Base-by-base conservation (phyloP, 2,329 filamentous ascomycete species). In the Talaromyces albobiverticillius region DNA sequence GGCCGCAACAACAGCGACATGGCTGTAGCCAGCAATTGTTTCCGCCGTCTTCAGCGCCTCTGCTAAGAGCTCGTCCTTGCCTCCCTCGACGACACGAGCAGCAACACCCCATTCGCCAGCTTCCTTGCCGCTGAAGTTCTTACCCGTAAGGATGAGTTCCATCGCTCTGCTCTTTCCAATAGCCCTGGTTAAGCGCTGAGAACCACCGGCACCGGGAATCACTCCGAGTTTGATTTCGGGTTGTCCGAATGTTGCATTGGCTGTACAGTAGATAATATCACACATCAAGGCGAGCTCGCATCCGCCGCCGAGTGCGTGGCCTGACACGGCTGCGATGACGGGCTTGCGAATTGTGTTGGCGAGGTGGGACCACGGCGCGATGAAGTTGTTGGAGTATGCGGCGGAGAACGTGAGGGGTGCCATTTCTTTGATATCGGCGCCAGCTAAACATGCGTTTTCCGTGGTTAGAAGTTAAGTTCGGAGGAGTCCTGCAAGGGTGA, bases 351-450 rank as follows among this genome's bases (percentile, higher is more conserved):
- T 80, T 58, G 84, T 80, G 18, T 86, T 90, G 23, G 90, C 88
- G 45, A 96, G 83, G 59, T 88, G 81, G 5, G 91, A 96, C 94
- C 94, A 99, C 9, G 85, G 85, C 70, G 96, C 91, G 73, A 99
- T 97, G 73, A 99, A 99, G 68, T 95, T 90, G 62, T 79, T 84
- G 46, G 84, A 88, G 77, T 96, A 97, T 36, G 94, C 93, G 60
- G 87, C 79, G 59, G 89, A 83, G 76, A 99, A 99, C 53, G 87
- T 92, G 36, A 96, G 84, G 57, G 90, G 86, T 26, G 90, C 89
- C 94, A 99, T 99, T 76, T 99, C 94, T 75, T 97, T 97, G 79
- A 99, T 99, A 74, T 99, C 94, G 57, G 94, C 94, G 49, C 94
- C 94, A 42, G 94, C 93, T 70, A 29, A 34, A 23, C 32, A 22